Conservation (phyloP, 2,329 filamentous ascomycete species). For the Sphaceloma murrayae region DNA sequence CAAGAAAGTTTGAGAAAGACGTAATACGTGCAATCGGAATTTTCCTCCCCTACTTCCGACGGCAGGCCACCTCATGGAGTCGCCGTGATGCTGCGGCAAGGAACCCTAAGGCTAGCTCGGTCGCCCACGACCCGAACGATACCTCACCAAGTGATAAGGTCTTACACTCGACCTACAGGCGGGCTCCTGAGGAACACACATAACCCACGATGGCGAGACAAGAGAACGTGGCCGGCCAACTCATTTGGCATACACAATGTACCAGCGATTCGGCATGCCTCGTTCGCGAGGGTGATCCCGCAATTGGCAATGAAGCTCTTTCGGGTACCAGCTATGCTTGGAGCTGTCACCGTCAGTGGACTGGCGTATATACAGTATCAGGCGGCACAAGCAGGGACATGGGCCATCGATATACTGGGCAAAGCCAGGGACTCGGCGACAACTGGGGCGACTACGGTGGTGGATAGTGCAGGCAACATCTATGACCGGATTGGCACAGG, state of each 20-base stretch:
- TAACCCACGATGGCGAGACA: slow-evolving; percentile 25
- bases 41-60: neutral
- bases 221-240: slow-evolving; percentile 66
- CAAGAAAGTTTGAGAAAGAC: neutral
- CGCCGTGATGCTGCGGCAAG: slow-evolving; percentile 3
- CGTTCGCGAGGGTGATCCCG: slow-evolving; percentile 61
- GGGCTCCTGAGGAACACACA: slow-evolving; percentile 21
- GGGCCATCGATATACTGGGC: slow-evolving; percentile 65
- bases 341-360: slow-evolving; percentile 75
- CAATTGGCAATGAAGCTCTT: slow-evolving; percentile 85
- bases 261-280: slow-evolving; percentile 53
- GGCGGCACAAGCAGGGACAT: slow-evolving; percentile 70
- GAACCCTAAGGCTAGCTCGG: slow-evolving; percentile 7
- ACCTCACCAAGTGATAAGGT: slow-evolving; percentile 5
- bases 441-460: slow-evolving; percentile 57
- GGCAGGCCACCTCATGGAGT: slow-evolving; percentile 2
- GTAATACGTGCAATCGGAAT: no score
- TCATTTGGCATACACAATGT: slow-evolving; percentile 75
- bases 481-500: slow-evolving; percentile 70
- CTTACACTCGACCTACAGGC: neutral
- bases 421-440: slow-evolving; percentile 62
- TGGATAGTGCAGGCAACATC: slow-evolving; percentile 63
- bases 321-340: slow-evolving; percentile 82
- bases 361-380: slow-evolving; percentile 94
- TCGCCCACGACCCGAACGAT: neutral